Base-by-base conservation (phyloP, 495 filamentous ascomycete genomes). In the Daldinia childiae region DNA sequence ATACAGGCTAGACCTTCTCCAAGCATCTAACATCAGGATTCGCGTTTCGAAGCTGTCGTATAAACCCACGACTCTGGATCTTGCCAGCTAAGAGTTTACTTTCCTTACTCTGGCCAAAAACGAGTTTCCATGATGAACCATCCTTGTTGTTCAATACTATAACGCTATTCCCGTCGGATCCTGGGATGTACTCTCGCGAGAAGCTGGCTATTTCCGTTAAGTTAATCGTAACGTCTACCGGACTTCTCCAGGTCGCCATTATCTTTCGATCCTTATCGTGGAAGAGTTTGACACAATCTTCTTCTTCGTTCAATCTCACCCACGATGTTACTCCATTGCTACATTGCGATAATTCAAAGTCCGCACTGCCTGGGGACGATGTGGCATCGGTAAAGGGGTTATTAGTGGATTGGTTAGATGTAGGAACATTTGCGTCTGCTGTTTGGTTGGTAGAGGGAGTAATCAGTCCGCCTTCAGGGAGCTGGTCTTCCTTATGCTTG, bases 11-110 rank as follows among this genome's bases (percentile, higher is more conserved):
- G 14, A 24, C 19, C 4, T 9, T 19, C 9, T 36, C 54, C n/a
- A 76, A 50, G 52, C 56, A 79, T 6, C 58, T 51, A 12, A 82
- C 70, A 1, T 45, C 54, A 9, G 62, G 58, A 24, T 79, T 81
- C 55, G 77, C 71, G 0, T 4, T 15, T 43, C 58, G 60, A 52
- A 80, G 34, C 73, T 81, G 77, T 27, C 67, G 64, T 19, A 75
- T 78, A 15, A 84, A 80, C 7, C 70, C 54, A n/a, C 77, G 64
- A 6, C 66, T 70, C 19, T 83, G 81, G 15, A 81, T 62, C 54
- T 65, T 66, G 5, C 81, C 81, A 21, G 43, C 73, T 45, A 73
- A 63, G 12, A 70, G 17, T 17, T 72, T 72, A 50, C 71, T 78
- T 26, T 64, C 66, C 27, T 29, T 29, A 11, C 60, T 60, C 29